A percentile compares a stretch with the other conserved stretches of the same genome.
Evolutionary conservation across 129 eudicot genomes (phyloP).

Genomic region (Helichrysum umbraculigerum): DNA sequence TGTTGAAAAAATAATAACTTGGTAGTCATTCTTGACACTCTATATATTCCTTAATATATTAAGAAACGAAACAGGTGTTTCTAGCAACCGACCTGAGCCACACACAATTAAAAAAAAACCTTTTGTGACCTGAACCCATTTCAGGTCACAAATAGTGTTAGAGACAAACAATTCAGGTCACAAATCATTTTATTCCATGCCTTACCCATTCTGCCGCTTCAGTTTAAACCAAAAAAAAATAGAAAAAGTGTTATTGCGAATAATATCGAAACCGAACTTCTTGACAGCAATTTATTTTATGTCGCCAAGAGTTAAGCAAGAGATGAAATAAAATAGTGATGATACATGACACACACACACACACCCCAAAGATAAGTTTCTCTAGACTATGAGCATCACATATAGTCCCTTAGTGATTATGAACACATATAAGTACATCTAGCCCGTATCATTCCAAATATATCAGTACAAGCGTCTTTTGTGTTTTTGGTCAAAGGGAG

Average conservation of each 20-base stretch:
- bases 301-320: no score
- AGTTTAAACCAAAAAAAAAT: not conserved
- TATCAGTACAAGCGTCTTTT: not conserved
- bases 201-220: not conserved
- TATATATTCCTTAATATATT: no score
- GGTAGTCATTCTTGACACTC: no score
- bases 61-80: no score
- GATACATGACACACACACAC: not conserved
- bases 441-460: not conserved
- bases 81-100: no score
- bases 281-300: no score
- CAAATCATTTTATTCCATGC: not conserved
- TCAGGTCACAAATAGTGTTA: no score
- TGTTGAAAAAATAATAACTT: no score
- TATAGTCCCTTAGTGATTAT: constrained; percentile 8
- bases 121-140: not conserved
- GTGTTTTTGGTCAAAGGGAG: no score
- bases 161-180: no score
- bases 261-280: not conserved
- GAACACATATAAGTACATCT: not conserved
- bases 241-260: not conserved
- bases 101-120: no score
- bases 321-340: not conserved
- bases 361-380: not conserved
- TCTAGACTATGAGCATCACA: constrained; percentile 12